Evolutionary conservation across 2,329 filamentous ascomycete genomes (phyloP), one percentile per base, ranked within the genome.

Genomic region (Aspergillus sp.): DNA sequence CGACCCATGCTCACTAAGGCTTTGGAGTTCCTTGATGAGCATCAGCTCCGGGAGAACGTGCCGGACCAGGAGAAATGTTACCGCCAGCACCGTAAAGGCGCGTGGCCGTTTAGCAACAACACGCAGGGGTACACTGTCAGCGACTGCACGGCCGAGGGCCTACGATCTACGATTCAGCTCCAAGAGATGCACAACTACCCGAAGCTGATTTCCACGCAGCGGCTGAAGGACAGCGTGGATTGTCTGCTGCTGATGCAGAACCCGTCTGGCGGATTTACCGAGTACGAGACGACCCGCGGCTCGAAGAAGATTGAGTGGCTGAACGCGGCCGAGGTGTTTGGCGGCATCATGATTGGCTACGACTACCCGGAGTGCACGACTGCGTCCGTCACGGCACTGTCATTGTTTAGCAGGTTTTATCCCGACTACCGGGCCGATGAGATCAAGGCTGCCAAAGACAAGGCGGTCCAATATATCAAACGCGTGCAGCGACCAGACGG

Each of bases 321-420:
- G 26, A 98, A 98, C 51, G 89, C 89, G 0, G 91, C 91, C 1
- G 91, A 98, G 57, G 88, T 98, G 0, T 98, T 98, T 58, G 88
- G 86, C 10, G 75, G 80, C 13, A 98, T 98, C 63, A 98, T 98
- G 91, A 81, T 98, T 33, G 89, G 96, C 54, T 98, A 98, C 57
- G 86, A 94, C 57, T 96, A 98, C 52, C 86, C 89, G 0, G 91
- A 98, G 60, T 98, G 91, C 66, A 98, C 91, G 1, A 96, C 91
- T 2, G 88, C 91, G 1, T 86, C 86, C 17, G 82, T 98, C 3
- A 95, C 85, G 1, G 86, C 84, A 0, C 68, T 98, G 13, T 82
- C 80, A 4, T 69, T 89, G 2, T 96, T 96, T 67, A 74, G 75
- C 44, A 72, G 81, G 49, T 71, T 83, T 56, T 93, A 86, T 68